Conservation (phyloP, 2,329 filamentous ascomycete species). For the Aschersonia sp. region DNA sequence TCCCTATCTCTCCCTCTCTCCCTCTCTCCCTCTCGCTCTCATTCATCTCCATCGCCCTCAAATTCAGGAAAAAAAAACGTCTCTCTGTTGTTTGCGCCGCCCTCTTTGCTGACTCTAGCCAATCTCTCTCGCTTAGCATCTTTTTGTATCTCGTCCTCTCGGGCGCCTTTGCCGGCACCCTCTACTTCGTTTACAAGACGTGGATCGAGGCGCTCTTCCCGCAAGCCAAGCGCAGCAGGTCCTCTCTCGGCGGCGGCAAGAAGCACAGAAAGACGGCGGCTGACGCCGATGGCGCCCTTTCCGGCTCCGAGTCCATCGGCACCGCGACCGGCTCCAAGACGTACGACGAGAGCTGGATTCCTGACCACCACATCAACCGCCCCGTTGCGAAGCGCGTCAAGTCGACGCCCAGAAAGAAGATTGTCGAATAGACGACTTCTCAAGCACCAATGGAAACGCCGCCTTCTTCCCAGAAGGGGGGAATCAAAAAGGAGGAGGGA, state of each 20-base stretch:
- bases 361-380: slow-evolving; percentile 74
- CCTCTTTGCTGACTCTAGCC: neutral
- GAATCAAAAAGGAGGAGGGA: too few relatives aligned
- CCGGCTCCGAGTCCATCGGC: slow-evolving; percentile 56
- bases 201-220: slow-evolving; percentile 96
- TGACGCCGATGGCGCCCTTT: slow-evolving; percentile 45
- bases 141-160: slow-evolving; percentile 93
- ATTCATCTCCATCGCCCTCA: too few relatives aligned
- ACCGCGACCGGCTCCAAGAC: slow-evolving; percentile 54
- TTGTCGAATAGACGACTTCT: slow-evolving; percentile 9
- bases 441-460: neutral
- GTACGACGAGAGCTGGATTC: slow-evolving; percentile 92
- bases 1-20: neutral
- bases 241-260: slow-evolving; percentile 23
- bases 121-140: slow-evolving; percentile 42
- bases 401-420: slow-evolving; percentile 36
- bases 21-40: neutral
- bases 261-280: slow-evolving; percentile 54
- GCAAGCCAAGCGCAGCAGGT: slow-evolving; percentile 59
- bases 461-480: neutral
- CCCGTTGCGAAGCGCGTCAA: slow-evolving; percentile 58
- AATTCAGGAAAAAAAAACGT: too few relatives aligned
- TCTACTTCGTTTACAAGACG: slow-evolving; percentile 96
- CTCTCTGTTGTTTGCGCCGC: too few relatives aligned
- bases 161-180: slow-evolving; percentile 60